phyloP scores from a whole-genome alignment of 768 basidiomycete genomes.

The Mycena galericulata region DNA sequence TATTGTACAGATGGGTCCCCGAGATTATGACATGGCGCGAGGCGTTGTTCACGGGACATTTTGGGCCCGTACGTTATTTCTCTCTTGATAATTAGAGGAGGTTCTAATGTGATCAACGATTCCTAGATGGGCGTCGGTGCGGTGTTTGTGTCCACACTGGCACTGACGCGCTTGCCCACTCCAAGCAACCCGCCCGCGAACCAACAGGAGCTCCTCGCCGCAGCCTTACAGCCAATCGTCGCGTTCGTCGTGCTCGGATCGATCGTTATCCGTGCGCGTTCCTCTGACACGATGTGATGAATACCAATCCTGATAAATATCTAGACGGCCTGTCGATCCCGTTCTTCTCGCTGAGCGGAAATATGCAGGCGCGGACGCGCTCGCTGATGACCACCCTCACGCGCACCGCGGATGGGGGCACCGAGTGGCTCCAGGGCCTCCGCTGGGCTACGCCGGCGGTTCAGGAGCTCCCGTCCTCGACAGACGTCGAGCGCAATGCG shows the following conservation, averaged over 20 bases:
- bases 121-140: constrained; percentile 93
- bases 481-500: no score
- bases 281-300: not conserved
- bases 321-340: constrained; percentile 79
- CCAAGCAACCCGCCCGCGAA: constrained; percentile 71
- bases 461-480: no score
- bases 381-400: constrained; percentile 60
- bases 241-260: constrained; percentile 90
- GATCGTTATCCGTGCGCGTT: constrained; percentile 79
- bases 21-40: constrained; percentile 89
- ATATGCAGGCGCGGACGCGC: constrained; percentile 57
- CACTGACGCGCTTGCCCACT: constrained; percentile 68
- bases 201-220: constrained; percentile 80
- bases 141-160: constrained; percentile 87
- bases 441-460: constrained; percentile 42
- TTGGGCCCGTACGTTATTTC: constrained; percentile 67
- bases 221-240: constrained; percentile 83
- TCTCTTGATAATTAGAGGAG: not conserved
- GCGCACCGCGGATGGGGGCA: constrained; percentile 38
- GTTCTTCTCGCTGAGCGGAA: constrained; percentile 68
- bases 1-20: constrained; percentile 86
- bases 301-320: not conserved
- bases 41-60: constrained; percentile 93
- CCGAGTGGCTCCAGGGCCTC: constrained; percentile 60
- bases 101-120: no score